Conservation (phyloP, 129 eudicot species). For the Apium graveolens region DNA sequence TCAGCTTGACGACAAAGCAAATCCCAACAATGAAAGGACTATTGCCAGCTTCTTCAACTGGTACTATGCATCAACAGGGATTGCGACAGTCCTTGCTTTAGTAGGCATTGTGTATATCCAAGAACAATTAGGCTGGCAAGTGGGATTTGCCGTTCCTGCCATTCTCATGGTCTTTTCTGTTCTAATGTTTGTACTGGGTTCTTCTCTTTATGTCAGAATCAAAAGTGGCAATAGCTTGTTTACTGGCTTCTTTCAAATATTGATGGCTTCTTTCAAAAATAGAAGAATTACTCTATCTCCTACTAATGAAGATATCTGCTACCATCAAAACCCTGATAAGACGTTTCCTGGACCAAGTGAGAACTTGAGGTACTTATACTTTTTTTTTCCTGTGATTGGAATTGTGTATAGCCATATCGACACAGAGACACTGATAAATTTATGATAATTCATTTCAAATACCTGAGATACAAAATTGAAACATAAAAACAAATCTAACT, state of each 20-base stretch:
- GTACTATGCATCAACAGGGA: conserved; percentile 37
- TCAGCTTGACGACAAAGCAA: conserved; percentile 31
- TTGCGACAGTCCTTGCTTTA: conserved; percentile 23
- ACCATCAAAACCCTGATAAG: conserved; percentile 23
- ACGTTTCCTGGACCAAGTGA: conserved; percentile 23
- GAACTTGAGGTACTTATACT: conserved; percentile 25
- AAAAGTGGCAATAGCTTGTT: conserved; percentile 18
- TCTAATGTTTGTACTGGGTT: conserved; percentile 7
- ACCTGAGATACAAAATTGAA: neutral
- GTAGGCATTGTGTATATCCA: conserved; percentile 48
- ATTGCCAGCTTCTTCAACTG: conserved; percentile 50
- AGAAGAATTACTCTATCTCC: neutral
- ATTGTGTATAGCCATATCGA: neutral
- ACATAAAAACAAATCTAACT: neutral
- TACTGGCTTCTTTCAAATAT: neutral
- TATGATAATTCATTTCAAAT: neutral
- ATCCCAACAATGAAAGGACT: conserved; percentile 28
- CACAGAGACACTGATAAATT: neutral
- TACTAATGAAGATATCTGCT: neutral
- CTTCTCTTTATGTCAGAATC: conserved; percentile 20
- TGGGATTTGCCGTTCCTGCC: conserved; percentile 54
- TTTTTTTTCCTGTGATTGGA: neutral
- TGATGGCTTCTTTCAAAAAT: neutral
- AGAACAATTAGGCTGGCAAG: conserved; percentile 40
- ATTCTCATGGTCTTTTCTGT: conserved; percentile 34